Conservation (phyloP, 352 stramenopile species). For the Phytopythium mirpurense region DNA sequence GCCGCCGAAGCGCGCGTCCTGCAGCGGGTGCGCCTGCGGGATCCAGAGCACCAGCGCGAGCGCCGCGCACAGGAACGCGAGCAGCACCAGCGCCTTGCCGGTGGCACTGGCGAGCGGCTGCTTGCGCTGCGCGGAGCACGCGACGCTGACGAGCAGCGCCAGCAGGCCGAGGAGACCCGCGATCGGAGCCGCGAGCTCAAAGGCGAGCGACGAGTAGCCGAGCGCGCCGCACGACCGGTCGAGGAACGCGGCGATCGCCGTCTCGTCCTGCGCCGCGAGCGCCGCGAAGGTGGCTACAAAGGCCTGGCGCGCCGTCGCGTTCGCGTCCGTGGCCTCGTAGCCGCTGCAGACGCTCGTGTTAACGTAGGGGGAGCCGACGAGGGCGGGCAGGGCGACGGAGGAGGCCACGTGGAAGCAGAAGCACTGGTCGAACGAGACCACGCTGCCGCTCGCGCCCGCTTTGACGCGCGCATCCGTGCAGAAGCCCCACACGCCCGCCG, state of each 20-base stretch:
- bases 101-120: background rate
- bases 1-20: constrained; percentile 4
- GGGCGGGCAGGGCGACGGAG: background rate
- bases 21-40: background rate
- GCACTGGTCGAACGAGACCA: constrained; percentile 7
- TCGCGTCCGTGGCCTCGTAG: constrained; percentile 1
- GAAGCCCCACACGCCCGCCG: constrained; percentile 6
- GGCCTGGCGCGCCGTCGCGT: background rate
- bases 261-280: constrained; percentile 1
- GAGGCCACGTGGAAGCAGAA: constrained; percentile 7
- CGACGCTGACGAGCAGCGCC: background rate
- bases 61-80: background rate
- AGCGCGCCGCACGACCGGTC: constrained; percentile 6
- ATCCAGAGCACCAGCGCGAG: constrained; percentile 5
- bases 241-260: constrained; percentile 3
- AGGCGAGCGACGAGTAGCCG: background rate
- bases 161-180: background rate
- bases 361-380: background rate
- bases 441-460: background rate
- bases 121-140: background rate
- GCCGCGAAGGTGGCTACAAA: background rate
- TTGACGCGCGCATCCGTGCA: constrained; percentile 4
- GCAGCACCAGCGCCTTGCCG: background rate
- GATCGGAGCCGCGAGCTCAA: background rate
- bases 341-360: constrained; percentile 4